These are phyloP conservation scores for Neurospora sp. DNA, from an alignment of 495 filamentous ascomycete genomes.

Conservation along the genomic window DNA sequence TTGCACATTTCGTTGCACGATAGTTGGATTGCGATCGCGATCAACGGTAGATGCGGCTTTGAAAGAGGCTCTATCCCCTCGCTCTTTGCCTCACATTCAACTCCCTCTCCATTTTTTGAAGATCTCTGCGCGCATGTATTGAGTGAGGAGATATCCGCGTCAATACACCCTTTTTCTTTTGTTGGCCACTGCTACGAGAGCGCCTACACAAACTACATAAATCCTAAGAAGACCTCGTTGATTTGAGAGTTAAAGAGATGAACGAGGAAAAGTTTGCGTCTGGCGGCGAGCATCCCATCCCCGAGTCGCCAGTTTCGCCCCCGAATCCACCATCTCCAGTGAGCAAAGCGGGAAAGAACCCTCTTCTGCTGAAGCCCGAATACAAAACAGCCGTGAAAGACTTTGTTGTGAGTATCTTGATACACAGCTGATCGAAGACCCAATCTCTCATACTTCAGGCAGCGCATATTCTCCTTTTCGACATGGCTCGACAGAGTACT, in stretches of 20 bases:
- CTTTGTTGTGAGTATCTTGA: conserved; percentile 19
- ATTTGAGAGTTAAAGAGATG: not conserved
- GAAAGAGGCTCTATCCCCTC: not conserved
- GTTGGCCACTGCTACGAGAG: not conserved
- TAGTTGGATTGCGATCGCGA: not conserved
- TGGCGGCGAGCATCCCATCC: not conserved
- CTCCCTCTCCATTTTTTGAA: not conserved
- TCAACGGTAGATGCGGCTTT: not conserved
- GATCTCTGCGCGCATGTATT: not conserved
- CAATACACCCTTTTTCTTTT: not conserved
- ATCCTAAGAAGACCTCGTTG: too few species aligned
- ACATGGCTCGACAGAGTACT: conserved; percentile 34
- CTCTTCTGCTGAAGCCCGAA: conserved; percentile 13
- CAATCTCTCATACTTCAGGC: conserved; percentile 2
- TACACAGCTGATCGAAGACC: not conserved
- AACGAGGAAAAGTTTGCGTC: not conserved
- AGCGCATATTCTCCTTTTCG: conserved; percentile 42
- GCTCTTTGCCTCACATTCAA: not conserved
- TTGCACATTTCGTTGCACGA: not conserved
- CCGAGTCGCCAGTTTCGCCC: not conserved
- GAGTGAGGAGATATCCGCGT: not conserved
- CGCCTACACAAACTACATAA: not conserved
- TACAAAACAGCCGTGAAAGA: conserved; percentile 22
- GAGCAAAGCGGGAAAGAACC: conserved; percentile 9
- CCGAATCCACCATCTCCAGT: not conserved